Evolutionary conservation across 176 grass and related monocot genomes (phyloP), one percentile per base, ranked within the genome.

Genomic region (Oryza coarctata): DNA sequence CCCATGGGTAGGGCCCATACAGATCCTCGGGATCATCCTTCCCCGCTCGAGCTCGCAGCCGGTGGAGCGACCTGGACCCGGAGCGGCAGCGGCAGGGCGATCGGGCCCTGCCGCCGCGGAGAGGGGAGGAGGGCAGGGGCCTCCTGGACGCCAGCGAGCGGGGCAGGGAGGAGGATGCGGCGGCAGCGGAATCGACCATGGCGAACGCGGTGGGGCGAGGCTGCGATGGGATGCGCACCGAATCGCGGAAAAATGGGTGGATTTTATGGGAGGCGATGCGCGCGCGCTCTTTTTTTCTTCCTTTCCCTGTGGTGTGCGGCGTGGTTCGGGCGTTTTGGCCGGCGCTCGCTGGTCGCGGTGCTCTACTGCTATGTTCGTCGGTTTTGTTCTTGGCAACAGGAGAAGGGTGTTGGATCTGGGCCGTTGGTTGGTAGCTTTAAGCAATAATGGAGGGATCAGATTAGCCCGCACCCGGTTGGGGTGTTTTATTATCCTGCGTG

Each of bases 1-100:
- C 93, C 96, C 96, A 98, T 0, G 96, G 96, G 77, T 95, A 98
- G 0, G 96, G 96, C 11, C 93, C 96, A 81, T 93, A 95, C 36
- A 90, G 68, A 81, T 95, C 96, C 68, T 91, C 90, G 3, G 72
- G 75, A 13, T 98, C 84, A 36, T 63, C 89, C 86, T 86, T 76
- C 74, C 62, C 82, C 11, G 79, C 74, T n/a, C 82, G 89, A 27
- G 89, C 87, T 13, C 80, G 89, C 84, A 91, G 55, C 73, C 66
- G 34, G 35, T 72, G 75, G 23, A 67, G 74, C 74, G 71, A 65
- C 27, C 62, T 64, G 31, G 78, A 38, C 12, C 72, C 78, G 72
- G 45, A 39, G 30, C 71, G 82, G 69, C 61, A 73, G 27, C 66
- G 71, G 39, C 71, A 77, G 66, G 32, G 26, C n/a, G 71, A 68